These are phyloP conservation scores for Ilyonectria mors-panacis DNA, from an alignment of 2,329 filamentous ascomycete genomes.

Conservation along the genomic window DNA sequence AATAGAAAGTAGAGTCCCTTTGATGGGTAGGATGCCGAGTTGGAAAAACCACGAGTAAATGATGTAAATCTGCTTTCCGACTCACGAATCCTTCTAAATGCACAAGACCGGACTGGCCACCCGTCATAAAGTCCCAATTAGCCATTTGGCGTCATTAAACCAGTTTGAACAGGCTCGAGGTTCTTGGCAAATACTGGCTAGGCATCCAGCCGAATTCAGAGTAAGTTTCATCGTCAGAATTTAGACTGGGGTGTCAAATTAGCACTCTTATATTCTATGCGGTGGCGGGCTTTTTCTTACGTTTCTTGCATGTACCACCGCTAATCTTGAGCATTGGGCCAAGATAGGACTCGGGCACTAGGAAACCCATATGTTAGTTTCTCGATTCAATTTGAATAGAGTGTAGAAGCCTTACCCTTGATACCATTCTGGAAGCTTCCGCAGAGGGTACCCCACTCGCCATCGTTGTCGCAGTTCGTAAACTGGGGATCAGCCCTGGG, in stretches of 20 bases:
- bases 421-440: constrained; percentile 36
- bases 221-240: too few relatives aligned
- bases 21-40: too few relatives aligned
- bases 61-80: too few relatives aligned
- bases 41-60: too few relatives aligned
- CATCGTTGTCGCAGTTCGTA: constrained; percentile 43
- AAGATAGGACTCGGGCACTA: constrained; percentile 45
- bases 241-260: neutral
- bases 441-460: constrained; percentile 39
- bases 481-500: constrained; percentile 33
- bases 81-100: too few relatives aligned
- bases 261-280: neutral
- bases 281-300: neutral
- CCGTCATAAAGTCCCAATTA: too few relatives aligned
- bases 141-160: too few relatives aligned
- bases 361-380: neutral
- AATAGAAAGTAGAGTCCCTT: too few relatives aligned
- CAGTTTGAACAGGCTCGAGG: too few relatives aligned
- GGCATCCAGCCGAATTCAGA: too few relatives aligned
- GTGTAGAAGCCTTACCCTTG: constrained; percentile 14
- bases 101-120: too few relatives aligned
- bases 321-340: constrained; percentile 37
- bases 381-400: neutral
- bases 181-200: too few relatives aligned
- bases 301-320: constrained; percentile 23